phyloP scores from a whole-genome alignment of 495 filamentous ascomycete genomes.

The Aspergillus biplanus region DNA sequence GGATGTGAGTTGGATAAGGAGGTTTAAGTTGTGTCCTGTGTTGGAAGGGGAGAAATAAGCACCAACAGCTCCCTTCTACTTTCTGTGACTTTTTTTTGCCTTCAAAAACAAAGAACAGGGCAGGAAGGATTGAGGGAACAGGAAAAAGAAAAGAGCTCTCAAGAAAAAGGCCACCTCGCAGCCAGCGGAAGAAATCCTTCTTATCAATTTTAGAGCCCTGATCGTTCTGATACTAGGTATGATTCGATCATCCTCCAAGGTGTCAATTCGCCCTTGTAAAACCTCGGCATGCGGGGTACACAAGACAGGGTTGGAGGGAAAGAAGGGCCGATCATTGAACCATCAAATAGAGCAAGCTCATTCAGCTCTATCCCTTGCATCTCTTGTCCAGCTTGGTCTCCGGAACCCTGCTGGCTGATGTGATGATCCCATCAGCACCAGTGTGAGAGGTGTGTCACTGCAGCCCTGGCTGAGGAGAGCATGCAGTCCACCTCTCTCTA shows the following conservation, averaged over 20 bases:
- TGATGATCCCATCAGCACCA: conserved; percentile 1
- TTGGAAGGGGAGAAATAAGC: too few relatives aligned
- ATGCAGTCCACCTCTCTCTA: background rate
- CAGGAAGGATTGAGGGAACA: too few relatives aligned
- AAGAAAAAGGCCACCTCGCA: too few relatives aligned
- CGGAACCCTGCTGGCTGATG: background rate
- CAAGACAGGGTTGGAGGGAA: background rate
- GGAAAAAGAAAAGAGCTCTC: too few relatives aligned
- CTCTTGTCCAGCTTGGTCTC: background rate
- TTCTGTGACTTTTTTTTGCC: too few relatives aligned
- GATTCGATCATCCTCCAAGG: background rate
- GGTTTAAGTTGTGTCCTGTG: background rate
- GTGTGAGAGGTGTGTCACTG: conserved; percentile 16
- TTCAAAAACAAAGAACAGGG: too few relatives aligned
- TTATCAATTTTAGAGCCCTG: background rate
- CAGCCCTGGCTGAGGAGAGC: conserved; percentile 3
- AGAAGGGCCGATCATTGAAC: conserved; percentile 2
- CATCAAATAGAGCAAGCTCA: conserved; percentile 1
- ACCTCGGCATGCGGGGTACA: conserved; percentile 7
- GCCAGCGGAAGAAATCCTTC: too few relatives aligned
- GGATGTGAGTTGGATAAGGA: background rate
- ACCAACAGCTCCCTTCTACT: too few relatives aligned
- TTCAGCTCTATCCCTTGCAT: conserved; percentile 1
- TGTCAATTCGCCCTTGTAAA: background rate
- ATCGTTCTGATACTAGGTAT: too few relatives aligned